These are phyloP conservation scores for Aureobasidium subglaciale DNA, from an alignment of 2,329 filamentous ascomycete species.

Conservation along the genomic window DNA sequence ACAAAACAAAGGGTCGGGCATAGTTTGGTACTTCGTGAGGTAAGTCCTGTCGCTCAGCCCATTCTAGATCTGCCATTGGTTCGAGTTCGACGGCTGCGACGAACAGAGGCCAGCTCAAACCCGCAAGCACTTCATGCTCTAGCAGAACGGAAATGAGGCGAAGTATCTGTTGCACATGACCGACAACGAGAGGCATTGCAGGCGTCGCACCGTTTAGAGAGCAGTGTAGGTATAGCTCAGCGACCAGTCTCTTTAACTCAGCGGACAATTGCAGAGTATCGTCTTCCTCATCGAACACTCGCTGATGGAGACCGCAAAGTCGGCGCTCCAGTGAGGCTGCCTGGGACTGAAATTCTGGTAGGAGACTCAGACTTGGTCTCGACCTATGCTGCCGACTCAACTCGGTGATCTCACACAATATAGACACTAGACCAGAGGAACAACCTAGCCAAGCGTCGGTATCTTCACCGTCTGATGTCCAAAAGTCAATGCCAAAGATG, in stretches of 20 bases:
- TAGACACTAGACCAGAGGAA: conserved; percentile 40
- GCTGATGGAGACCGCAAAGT: conserved; percentile 30
- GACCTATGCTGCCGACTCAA: conserved; percentile 33
- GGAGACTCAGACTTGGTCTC: conserved; percentile 20
- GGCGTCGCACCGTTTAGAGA: conserved; percentile 39
- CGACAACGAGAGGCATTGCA: conserved; percentile 26
- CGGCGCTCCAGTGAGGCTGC: conserved; percentile 30
- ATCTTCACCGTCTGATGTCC: conserved; percentile 33
- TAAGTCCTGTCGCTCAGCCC: conserved; percentile 19
- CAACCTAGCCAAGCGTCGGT: conserved; percentile 45
- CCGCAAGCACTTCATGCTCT: conserved; percentile 27
- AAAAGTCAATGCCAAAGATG: conserved; percentile 43
- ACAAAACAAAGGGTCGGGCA: conserved; percentile 35
- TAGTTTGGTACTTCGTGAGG: conserved; percentile 21
- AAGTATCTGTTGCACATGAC: conserved; percentile 30
- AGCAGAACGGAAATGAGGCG: conserved; percentile 29
- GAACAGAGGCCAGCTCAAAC: conserved; percentile 38
- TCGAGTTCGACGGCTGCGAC: conserved; percentile 39
- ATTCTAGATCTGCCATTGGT: conserved; percentile 30
- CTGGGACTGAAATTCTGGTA: conserved; percentile 26
- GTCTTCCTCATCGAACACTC: conserved; percentile 27
- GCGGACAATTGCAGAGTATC: conserved; percentile 31
- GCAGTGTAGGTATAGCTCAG: conserved; percentile 41
- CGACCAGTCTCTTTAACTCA: conserved; percentile 39
- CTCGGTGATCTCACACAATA: conserved; percentile 43